phyloP scores from a whole-genome alignment of 129 eudicot genomes.

The Pulicaria dysenterica region DNA sequence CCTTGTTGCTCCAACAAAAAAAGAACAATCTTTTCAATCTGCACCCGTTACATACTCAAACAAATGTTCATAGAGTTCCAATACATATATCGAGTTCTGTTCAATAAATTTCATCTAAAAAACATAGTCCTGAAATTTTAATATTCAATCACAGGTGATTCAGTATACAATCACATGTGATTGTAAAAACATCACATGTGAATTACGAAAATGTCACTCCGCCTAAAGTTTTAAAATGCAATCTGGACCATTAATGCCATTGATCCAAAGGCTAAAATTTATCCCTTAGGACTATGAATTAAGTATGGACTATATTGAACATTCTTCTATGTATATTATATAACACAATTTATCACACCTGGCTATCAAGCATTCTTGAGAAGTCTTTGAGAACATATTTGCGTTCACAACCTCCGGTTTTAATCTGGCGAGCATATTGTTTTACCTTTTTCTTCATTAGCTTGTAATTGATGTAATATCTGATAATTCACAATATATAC shows the following conservation, averaged over 20 bases:
- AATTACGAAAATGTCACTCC: too few species aligned
- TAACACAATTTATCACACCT: constrained; percentile 46
- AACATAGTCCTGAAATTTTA: too few species aligned
- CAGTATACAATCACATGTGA: too few species aligned
- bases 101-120: too few species aligned
- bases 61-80: background rate
- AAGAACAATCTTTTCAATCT: constrained; percentile 92
- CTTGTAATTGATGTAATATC: constrained; percentile 89
- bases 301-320: too few species aligned
- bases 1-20: constrained; percentile 96
- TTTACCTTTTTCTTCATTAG: constrained; percentile 85
- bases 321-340: too few species aligned
- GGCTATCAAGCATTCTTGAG: constrained; percentile 81
- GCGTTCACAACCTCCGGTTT: constrained; percentile 61
- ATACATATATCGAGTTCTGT: background rate
- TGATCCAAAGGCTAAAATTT: too few species aligned
- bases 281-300: too few species aligned
- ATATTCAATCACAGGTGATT: too few species aligned
- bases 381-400: constrained; percentile 83
- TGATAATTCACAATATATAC: constrained; percentile 32
- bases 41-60: constrained; percentile 14
- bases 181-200: too few species aligned
- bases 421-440: constrained; percentile 65
- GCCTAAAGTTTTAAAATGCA: too few species aligned
- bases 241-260: too few species aligned